Evolutionary conservation across 352 stramenopile species (phyloP).

Genomic region (Phytophthora pinifolia): DNA sequence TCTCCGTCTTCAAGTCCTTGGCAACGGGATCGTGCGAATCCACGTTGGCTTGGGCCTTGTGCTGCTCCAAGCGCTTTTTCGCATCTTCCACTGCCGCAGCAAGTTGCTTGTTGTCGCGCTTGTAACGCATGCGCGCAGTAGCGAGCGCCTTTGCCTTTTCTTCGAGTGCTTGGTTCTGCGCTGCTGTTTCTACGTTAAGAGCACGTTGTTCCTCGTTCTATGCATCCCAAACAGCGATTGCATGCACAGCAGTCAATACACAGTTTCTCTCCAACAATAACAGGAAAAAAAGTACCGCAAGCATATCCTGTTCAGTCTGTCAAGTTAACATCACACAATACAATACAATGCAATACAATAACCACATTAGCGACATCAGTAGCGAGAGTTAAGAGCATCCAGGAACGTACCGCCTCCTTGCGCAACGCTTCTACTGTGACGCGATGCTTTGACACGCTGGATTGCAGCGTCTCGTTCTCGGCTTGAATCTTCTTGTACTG

Average conservation of each 20-base stretch:
- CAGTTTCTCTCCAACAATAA: neutral
- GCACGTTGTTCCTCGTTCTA: slow-evolving; percentile 89
- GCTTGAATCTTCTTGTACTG: slow-evolving; percentile 82
- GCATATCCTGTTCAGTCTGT: slow-evolving; percentile 88
- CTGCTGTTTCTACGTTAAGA: slow-evolving; percentile 80
- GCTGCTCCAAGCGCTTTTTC: slow-evolving; percentile 81
- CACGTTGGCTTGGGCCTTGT: slow-evolving; percentile 75
- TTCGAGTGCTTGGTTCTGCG: slow-evolving; percentile 83
- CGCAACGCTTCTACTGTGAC: slow-evolving; percentile 70
- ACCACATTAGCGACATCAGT: slow-evolving; percentile 1
- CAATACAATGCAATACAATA: slow-evolving; percentile 7
- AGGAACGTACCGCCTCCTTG: slow-evolving; percentile 75
- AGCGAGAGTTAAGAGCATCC: no score
- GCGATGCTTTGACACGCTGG: slow-evolving; percentile 59
- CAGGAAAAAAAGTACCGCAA: slow-evolving; percentile 50
- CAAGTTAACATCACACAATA: slow-evolving; percentile 9
- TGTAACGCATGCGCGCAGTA: slow-evolving; percentile 88
- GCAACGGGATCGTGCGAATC: slow-evolving; percentile 75
- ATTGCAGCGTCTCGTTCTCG: slow-evolving; percentile 82
- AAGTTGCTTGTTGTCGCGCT: slow-evolving; percentile 86
- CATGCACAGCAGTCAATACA: slow-evolving; percentile 1
- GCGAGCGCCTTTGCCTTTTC: slow-evolving; percentile 87
- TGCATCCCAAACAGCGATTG: slow-evolving; percentile 9
- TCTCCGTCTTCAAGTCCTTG: slow-evolving; percentile 82
- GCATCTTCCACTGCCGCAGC: slow-evolving; percentile 71